Base-by-base conservation (phyloP, 2,329 filamentous ascomycete species). In the Paecilomyces sp. region DNA sequence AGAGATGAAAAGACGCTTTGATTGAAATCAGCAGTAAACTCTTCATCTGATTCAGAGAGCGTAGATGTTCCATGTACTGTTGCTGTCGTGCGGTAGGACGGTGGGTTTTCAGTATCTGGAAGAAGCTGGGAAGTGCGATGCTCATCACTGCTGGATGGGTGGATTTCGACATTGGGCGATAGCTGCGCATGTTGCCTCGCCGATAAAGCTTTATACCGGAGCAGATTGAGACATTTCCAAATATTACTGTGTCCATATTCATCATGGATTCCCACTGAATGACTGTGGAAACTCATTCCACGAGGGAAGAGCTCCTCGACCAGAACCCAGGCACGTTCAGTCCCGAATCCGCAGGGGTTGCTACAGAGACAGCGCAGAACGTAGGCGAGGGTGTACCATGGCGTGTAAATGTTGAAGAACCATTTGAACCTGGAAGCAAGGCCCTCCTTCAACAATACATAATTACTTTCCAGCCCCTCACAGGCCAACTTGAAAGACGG, bases 301-400 rank as follows among this genome's bases (percentile, higher is more conserved):
- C 33, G 61, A 53, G 58, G 63, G 18, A 64, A 63, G 8, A 63
- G 51, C 28, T 58, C 61, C 50, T 62, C 61, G 34, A 64, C 59
- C 57, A 61, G 60, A 12, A 24, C 24, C 59, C 59, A 64, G 50
- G 58, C 63, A 52, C 61, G 61, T n/a, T 64, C 61, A 13, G 61
- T 60, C 33, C 60, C 57, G 0, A 31, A 41, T 22, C 56, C 62
- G 52, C 57, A 30, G 13, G 61, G 60, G 31, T 24, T 63, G 28
- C 36, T 58, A 57, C 57, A 59, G 4, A 66, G 63, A 55, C 63
- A 64, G 52, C 62, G 64, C 28, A 67, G 36, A 57, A 67, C 61
- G 41, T 65, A 65, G n/a, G 63, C 60, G 18, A 67, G 58, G 31
- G 62, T 64, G 52, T 64, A 65, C 65, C 64, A 66, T 55, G 60